These are phyloP conservation scores for Strigomonas oncopelti DNA, from an alignment of 208 protist genomes.

Conservation along the genomic window DNA sequence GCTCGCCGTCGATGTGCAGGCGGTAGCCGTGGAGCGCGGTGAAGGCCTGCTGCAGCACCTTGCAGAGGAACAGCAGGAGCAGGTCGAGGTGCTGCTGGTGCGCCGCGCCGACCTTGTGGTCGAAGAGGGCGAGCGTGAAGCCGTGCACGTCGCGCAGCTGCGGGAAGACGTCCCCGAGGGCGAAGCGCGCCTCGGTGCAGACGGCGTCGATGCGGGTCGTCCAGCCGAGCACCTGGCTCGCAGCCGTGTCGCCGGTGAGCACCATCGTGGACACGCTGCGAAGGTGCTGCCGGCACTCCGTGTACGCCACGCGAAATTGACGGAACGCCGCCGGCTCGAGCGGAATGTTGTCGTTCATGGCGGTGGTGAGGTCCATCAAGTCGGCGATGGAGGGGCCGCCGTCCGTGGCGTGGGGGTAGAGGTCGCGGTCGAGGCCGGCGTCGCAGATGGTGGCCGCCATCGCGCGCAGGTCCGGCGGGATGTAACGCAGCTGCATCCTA, in stretches of 20 bases:
- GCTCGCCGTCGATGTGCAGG: neutral
- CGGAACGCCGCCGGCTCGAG: constrained; percentile 46
- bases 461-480: constrained; percentile 69
- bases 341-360: constrained; percentile 52
- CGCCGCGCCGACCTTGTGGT: constrained; percentile 12
- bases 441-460: constrained; percentile 58
- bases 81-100: constrained; percentile 21
- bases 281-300: constrained; percentile 59
- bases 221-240: constrained; percentile 48
- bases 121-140: constrained; percentile 46
- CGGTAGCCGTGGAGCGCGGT: constrained; percentile 20
- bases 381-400: constrained; percentile 27
- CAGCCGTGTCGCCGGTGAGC: constrained; percentile 34
- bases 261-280: constrained; percentile 46
- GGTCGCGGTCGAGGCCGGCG: constrained; percentile 53
- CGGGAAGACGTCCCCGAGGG: constrained; percentile 49
- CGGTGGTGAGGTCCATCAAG: constrained; percentile 46
- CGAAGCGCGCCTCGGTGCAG: constrained; percentile 49
- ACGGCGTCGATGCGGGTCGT: constrained; percentile 61
- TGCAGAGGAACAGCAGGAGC: constrained; percentile 25
- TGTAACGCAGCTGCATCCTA: constrained; percentile 14
- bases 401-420: constrained; percentile 31
- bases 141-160: constrained; percentile 52
- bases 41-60: constrained; percentile 29
- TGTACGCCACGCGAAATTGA: constrained; percentile 59